phyloP scores from a whole-genome alignment of 306 rosid genomes.

The Amphicarpaea edgeworthii region DNA sequence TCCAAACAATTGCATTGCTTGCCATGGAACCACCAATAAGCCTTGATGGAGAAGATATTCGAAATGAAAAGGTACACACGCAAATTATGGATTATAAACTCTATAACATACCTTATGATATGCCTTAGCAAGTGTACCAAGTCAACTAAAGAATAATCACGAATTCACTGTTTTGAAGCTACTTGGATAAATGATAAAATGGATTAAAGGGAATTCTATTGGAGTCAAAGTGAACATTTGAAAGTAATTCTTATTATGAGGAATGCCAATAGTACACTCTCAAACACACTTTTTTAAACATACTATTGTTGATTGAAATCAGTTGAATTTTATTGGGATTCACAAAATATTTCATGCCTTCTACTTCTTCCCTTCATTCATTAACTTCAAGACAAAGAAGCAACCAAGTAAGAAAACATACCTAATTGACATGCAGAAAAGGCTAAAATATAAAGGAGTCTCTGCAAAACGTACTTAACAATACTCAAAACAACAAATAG shows the following conservation, averaged over 20 bases:
- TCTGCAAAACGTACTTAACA: slow-evolving; percentile 12
- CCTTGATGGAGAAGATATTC: slow-evolving; percentile 91
- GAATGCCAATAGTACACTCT: neutral
- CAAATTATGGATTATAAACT: slow-evolving; percentile 28
- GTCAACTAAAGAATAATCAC: neutral
- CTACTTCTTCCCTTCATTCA: neutral
- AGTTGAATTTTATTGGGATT: neutral
- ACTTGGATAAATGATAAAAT: no score
- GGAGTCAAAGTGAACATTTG: neutral
- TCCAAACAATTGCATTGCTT: slow-evolving; percentile 90
- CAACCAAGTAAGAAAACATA: slow-evolving; percentile 11
- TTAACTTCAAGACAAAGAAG: slow-evolving; percentile 19
- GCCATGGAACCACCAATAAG: slow-evolving; percentile 97
- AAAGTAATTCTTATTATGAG: neutral
- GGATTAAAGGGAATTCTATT: neutral
- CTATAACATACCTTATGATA: slow-evolving; percentile 30
- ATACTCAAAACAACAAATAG: neutral
- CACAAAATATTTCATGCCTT: neutral
- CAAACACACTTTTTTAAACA: neutral
- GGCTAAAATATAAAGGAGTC: neutral
- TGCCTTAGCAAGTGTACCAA: neutral
- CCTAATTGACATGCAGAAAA: neutral
- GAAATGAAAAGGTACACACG: slow-evolving; percentile 84
- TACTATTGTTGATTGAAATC: neutral
- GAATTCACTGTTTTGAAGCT: no score